A percentile compares a stretch with the other conserved stretches of the same genome.
phyloP scores from a whole-genome alignment of 306 rosid species.

The Luffa aegyptiaca region DNA sequence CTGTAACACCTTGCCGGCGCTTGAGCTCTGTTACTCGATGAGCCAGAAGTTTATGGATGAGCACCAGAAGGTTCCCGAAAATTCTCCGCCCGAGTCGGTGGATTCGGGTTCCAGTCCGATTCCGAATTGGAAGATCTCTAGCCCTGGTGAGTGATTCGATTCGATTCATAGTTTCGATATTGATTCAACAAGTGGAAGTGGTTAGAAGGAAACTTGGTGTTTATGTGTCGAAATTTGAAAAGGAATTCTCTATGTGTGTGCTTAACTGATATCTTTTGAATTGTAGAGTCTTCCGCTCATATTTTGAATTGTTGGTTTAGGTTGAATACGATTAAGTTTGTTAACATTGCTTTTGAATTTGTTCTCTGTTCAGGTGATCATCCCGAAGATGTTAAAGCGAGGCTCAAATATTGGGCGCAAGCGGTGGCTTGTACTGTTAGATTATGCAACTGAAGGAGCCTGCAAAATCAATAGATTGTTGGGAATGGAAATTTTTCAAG shows the following conservation, averaged over 20 bases:
- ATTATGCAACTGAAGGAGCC: conserved; percentile 44
- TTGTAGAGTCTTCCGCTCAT: background rate
- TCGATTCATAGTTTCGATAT: background rate
- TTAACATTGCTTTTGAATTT: background rate
- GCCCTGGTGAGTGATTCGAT: conserved; percentile 42
- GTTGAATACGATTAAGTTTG: background rate
- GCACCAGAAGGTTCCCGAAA: conserved; percentile 33
- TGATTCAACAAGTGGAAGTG: background rate
- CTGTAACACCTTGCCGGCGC: conserved; percentile 78
- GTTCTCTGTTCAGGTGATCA: conserved; percentile 51
- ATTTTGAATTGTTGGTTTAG: background rate
- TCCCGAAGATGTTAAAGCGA: conserved; percentile 88
- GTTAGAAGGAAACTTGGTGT: background rate
- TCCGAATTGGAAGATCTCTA: conserved; percentile 82
- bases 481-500: background rate
- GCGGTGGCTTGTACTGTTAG: conserved; percentile 83
- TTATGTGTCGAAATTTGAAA: background rate
- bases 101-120: conserved; percentile 35
- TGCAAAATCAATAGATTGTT: background rate
- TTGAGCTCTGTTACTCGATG: conserved; percentile 76
- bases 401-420: conserved; percentile 92
- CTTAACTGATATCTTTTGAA: background rate
- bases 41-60: conserved; percentile 58
- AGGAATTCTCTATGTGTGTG: background rate
- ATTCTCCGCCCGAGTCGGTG: background rate